Conservation (phyloP, 2,329 filamentous ascomycete species). For the Hypoxylon sp. region DNA sequence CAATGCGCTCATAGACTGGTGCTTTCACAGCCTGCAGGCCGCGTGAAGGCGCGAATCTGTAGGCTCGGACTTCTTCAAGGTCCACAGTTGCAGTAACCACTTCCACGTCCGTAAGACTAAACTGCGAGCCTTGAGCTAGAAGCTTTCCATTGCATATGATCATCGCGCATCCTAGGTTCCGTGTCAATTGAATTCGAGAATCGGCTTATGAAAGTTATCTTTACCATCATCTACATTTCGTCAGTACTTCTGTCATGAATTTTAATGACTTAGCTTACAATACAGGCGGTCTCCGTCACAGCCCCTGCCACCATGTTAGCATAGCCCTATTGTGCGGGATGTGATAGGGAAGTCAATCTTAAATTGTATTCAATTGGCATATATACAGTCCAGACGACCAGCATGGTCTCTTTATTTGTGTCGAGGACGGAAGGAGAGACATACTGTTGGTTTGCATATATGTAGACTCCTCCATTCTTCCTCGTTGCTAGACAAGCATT, state of each 20-base stretch:
- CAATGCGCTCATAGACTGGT: slow-evolving; percentile 60
- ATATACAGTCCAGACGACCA: background rate
- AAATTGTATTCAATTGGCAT: slow-evolving; percentile 34
- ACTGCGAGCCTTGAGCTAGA: slow-evolving; percentile 75
- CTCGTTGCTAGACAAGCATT: background rate
- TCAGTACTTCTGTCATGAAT: background rate
- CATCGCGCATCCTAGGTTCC: slow-evolving; percentile 63
- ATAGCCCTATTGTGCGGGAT: background rate
- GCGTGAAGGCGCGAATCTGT: slow-evolving; percentile 68
- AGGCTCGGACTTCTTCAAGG: slow-evolving; percentile 77
- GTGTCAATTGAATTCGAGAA: background rate
- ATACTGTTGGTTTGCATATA: slow-evolving; percentile 71
- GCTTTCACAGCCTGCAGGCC: slow-evolving; percentile 68
- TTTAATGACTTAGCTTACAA: slow-evolving; percentile 9
- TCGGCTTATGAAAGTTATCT: background rate
- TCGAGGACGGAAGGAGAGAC: background rate
- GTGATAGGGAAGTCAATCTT: background rate
- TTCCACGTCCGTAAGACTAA: slow-evolving; percentile 74
- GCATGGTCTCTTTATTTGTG: background rate
- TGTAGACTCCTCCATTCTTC: slow-evolving; percentile 53
- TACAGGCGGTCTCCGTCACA: slow-evolving; percentile 70
- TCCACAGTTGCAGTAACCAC: slow-evolving; percentile 76
- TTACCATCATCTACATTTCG: slow-evolving; percentile 3
- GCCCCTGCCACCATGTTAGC: slow-evolving; percentile 50
- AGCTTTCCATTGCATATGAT: slow-evolving; percentile 74